Percentiles rank a stretch among this genome's conserved stretches.
These are phyloP conservation scores for Coemansia sp. DNA, from an alignment of 192 early-diverging fungal genomes.

Conservation along the genomic window DNA sequence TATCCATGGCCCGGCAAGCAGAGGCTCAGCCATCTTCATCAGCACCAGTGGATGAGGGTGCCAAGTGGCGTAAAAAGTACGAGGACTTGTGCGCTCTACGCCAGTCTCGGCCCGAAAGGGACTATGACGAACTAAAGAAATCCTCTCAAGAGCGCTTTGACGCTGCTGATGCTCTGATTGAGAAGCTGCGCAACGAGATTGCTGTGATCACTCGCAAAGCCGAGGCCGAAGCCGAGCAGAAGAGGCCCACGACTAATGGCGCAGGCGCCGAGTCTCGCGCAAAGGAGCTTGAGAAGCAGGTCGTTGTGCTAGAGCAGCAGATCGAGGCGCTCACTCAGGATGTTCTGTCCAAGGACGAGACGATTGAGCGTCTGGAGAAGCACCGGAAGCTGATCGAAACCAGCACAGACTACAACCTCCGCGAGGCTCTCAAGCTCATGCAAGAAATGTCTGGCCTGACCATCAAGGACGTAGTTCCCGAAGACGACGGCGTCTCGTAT, in stretches of 20 bases:
- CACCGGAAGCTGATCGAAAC: conserved; percentile 44
- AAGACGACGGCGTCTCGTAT: conserved; percentile 49
- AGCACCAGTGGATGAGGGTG: conserved; percentile 10
- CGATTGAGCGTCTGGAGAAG: conserved; percentile 41
- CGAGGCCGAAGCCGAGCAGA: conserved; percentile 10
- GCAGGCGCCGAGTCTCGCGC: background rate
- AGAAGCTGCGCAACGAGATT: conserved; percentile 34
- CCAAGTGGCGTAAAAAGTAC: conserved; percentile 47
- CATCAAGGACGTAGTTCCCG: conserved; percentile 41
- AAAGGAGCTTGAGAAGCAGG: conserved; percentile 43
- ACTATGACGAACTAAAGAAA: conserved; percentile 28
- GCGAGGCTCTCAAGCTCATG: conserved; percentile 36
- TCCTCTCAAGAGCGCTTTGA: conserved; percentile 39
- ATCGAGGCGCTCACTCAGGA: conserved; percentile 46
- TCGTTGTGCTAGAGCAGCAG: conserved; percentile 24
- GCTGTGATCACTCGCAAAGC: conserved; percentile 15
- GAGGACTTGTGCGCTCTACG: conserved; percentile 40
- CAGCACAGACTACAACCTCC: conserved; percentile 47
- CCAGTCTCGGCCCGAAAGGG: conserved; percentile 37
- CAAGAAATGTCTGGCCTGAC: conserved; percentile 41
- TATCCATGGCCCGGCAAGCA: conserved; percentile 7
- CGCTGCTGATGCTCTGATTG: conserved; percentile 34
- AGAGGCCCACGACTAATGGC: background rate
- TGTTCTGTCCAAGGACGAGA: conserved; percentile 39
- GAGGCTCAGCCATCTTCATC: background rate